Percentiles rank a stretch among this genome's conserved stretches.
phyloP scores from a whole-genome alignment of 495 filamentous ascomycete genomes.

The Neurospora sublineolata region DNA sequence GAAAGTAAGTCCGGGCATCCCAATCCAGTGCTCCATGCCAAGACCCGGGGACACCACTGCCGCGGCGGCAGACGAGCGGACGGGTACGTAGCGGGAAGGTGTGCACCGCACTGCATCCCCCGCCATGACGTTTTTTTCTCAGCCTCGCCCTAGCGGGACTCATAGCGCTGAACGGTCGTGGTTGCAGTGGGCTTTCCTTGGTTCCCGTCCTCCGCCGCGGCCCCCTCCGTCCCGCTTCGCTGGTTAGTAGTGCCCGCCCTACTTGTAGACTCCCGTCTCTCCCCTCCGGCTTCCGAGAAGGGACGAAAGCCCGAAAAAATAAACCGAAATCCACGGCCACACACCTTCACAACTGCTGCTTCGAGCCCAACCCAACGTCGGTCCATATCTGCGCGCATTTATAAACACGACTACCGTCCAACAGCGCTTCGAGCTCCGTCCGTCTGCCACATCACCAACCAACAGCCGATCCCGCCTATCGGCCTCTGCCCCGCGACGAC shows the following conservation, averaged over 20 bases:
- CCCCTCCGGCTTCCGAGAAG: neutral
- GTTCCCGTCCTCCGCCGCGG: neutral
- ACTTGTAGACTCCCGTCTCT: slow-evolving; percentile 1
- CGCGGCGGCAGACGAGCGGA: neutral
- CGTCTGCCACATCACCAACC: neutral
- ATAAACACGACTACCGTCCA: neutral
- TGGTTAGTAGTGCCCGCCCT: slow-evolving; percentile 1
- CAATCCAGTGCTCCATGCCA: neutral
- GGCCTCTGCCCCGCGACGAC: neutral
- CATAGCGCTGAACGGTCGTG: slow-evolving; percentile 6
- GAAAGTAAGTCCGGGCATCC: neutral
- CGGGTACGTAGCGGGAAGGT: neutral
- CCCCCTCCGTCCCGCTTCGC: neutral
- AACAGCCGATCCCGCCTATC: neutral
- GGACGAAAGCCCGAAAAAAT: neutral
- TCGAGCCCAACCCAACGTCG: neutral
- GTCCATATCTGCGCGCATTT: neutral
- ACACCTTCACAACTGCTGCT: neutral
- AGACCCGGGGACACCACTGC: neutral
- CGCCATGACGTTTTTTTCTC: slow-evolving; percentile 5
- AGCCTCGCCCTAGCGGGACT: slow-evolving; percentile 1
- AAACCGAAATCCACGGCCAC: neutral
- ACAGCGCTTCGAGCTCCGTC: neutral
- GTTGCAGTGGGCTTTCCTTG: neutral
- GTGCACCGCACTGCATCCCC: neutral